A percentile compares a stretch with the other conserved stretches of the same genome.
phyloP scores from a whole-genome alignment of 1,139 yeast genomes.

The Hansenula lynferdii region DNA sequence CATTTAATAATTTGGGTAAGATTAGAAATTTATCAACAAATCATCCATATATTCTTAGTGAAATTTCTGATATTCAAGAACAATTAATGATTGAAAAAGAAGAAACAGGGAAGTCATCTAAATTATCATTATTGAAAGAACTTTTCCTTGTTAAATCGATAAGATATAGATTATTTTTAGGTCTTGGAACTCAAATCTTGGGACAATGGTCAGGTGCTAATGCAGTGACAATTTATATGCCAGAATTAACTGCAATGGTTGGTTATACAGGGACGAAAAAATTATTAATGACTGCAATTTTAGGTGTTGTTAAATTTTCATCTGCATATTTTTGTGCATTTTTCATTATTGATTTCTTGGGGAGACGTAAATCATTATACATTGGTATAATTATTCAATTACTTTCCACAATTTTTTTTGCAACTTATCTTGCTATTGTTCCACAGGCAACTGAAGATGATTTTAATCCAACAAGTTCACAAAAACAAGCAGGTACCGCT shows the following conservation, averaged over 20 bases:
- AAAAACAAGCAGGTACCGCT: conserved; percentile 38
- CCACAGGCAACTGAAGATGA: conserved; percentile 37
- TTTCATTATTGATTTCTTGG: conserved; percentile 40
- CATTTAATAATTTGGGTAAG: conserved; percentile 25
- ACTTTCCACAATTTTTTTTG: conserved; percentile 31
- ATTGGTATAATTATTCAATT: conserved; percentile 34
- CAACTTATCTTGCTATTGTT: conserved; percentile 41
- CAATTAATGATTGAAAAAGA: conserved; percentile 37
- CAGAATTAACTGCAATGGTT: conserved; percentile 45
- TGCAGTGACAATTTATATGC: conserved; percentile 51
- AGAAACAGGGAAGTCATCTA: conserved; percentile 30
- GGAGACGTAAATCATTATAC: conserved; percentile 41
- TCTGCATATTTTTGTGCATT: conserved; percentile 41
- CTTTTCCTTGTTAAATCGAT: conserved; percentile 36
- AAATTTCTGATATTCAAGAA: conserved; percentile 49
- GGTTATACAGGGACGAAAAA: conserved; percentile 39
- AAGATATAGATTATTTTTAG: conserved; percentile 44
- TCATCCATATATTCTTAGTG: conserved; percentile 48
- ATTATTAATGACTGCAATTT: conserved; percentile 49
- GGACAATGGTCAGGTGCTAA: conserved; percentile 65
- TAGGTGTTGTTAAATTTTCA: conserved; percentile 44
- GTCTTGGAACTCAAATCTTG: conserved; percentile 43
- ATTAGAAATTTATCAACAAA: conserved; percentile 44
- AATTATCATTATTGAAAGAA: conserved; percentile 29
- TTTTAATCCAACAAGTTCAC: conserved; percentile 27